These are phyloP conservation scores for Umbellularia californica DNA, from an alignment of 164 flowering plant species.

Conservation along the genomic window DNA sequence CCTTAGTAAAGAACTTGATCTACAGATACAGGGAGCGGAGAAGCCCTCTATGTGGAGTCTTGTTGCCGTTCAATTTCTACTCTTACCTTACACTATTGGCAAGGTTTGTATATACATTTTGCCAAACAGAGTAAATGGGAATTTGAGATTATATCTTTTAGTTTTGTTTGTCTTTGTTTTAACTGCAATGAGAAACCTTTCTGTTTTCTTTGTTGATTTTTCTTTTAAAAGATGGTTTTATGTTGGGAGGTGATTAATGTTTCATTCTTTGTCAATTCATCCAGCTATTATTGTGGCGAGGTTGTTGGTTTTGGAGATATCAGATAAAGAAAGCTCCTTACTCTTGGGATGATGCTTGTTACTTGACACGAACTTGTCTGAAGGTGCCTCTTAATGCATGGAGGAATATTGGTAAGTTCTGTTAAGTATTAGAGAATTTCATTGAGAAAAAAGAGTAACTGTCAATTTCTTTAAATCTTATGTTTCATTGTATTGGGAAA, in stretches of 20 bases:
- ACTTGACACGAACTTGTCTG: slow-evolving; percentile 65
- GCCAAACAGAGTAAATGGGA: neutral
- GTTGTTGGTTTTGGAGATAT: slow-evolving; percentile 90
- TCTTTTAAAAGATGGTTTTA: neutral
- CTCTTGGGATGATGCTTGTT: slow-evolving; percentile 93
- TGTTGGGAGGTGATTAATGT: neutral
- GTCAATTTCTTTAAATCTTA: too few relatives aligned
- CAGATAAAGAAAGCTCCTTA: slow-evolving; percentile 60
- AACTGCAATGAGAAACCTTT: neutral
- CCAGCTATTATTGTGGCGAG: slow-evolving; percentile 74
- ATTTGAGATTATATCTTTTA: neutral
- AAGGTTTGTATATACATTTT: slow-evolving; percentile 46
- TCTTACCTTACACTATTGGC: slow-evolving; percentile 78
- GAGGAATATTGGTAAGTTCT: slow-evolving; percentile 54
- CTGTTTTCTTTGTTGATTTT: neutral
- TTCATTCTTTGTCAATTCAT: slow-evolving; percentile 3
- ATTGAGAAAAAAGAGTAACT: too few relatives aligned
- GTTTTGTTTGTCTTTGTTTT: neutral
- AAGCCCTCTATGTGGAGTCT: slow-evolving; percentile 85
- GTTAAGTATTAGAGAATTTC: too few relatives aligned
- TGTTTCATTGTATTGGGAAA: too few relatives aligned
- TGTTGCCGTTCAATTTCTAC: slow-evolving; percentile 60
- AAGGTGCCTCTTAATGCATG: slow-evolving; percentile 61
- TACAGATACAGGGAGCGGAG: slow-evolving; percentile 87
- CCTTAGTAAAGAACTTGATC: slow-evolving; percentile 84